Base-by-base conservation (phyloP, 2,329 filamentous ascomycete species). In the Metarhizium brunneum region DNA sequence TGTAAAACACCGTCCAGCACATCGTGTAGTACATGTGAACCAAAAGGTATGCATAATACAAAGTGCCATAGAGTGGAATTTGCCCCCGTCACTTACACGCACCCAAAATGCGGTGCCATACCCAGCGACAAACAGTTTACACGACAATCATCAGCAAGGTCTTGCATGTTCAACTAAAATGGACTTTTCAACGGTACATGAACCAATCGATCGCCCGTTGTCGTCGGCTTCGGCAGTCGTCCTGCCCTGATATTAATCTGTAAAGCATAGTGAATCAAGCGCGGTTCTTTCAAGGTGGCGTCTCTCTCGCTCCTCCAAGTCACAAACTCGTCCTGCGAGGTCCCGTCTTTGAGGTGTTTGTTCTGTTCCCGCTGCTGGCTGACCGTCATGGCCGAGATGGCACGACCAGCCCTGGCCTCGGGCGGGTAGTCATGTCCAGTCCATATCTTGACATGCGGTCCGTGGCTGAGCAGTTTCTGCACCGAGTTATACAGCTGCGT, bases 401-500 rank as follows among this genome's bases (percentile, higher is more conserved):
- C 45, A 11, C 25, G 72, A 0, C 59, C 64, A 0, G 56, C 56
- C 4, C 75, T 68, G 0, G 53, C 62, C 1, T 62, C 64, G 0
- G 79, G 77, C 0, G 66, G 66, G 56, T 82, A 83, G 59, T 83
- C 80, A 55, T 83, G 80, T 0, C 79, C 79, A 0, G 74, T 76
- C 73, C 77, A 83, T 48, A 83, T 71, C 51, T 73, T 76, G 47
- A 73, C 69, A 32, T 78, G 61, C 2, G 65, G 68, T 0, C 74
- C 72, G 1, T 82, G 47, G 6, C 59, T 54, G 0, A 82, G 68
- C 0, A 83, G 66, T 47, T 65, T 71, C 56, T 59, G 70, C 0
- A 63, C 73, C 1, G 78, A 81, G 2, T 63, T 50, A 55, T 68
- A 83, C 2, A 83, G 69, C 3, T 65, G 64, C 0, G 58, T 60